Percentiles rank a stretch among this genome's conserved stretches.
Evolutionary conservation across 2,329 filamentous ascomycete species (phyloP).

Genomic region (Alternaria sp.): DNA sequence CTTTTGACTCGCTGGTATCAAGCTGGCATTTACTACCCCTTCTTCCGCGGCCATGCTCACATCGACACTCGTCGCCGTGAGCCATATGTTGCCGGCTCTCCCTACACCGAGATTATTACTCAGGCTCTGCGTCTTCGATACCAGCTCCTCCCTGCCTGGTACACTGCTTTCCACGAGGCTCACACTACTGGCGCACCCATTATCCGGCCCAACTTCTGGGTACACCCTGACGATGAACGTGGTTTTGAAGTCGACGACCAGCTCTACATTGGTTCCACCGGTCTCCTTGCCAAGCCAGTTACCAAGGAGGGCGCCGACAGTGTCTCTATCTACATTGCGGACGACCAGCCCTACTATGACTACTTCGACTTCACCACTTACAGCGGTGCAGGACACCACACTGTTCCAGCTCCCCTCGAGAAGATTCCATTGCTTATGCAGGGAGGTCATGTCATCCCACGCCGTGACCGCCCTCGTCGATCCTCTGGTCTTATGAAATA

Average conservation of each 20-base stretch:
- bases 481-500: conserved; percentile 89
- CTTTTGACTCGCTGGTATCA: conserved; percentile 96
- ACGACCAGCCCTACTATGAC: conserved; percentile 90
- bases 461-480: conserved; percentile 85
- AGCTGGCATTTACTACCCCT: conserved; percentile 94
- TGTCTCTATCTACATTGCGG: conserved; percentile 85
- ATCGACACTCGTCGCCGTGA: conserved; percentile 95
- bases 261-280: conserved; percentile 87
- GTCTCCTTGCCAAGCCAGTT: conserved; percentile 91
- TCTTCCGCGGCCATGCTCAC: conserved; percentile 96
- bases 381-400: conserved; percentile 75
- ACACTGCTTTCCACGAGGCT: conserved; percentile 94
- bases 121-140: conserved; percentile 89
- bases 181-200: conserved; percentile 85
- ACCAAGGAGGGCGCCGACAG: conserved; percentile 76
- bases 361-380: conserved; percentile 89
- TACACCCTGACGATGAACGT: conserved; percentile 82
- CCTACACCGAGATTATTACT: conserved; percentile 85
- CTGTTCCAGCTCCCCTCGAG: conserved; percentile 79
- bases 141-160: conserved; percentile 89
- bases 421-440: conserved; percentile 91
- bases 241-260: conserved; percentile 94
- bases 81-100: conserved; percentile 86
- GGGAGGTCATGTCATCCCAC: conserved; percentile 89
- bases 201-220: conserved; percentile 90